Percentiles rank a stretch among this genome's conserved stretches.
These are phyloP conservation scores for Punica granatum DNA, from an alignment of 345 rosid genomes.

Conservation along the genomic window DNA sequence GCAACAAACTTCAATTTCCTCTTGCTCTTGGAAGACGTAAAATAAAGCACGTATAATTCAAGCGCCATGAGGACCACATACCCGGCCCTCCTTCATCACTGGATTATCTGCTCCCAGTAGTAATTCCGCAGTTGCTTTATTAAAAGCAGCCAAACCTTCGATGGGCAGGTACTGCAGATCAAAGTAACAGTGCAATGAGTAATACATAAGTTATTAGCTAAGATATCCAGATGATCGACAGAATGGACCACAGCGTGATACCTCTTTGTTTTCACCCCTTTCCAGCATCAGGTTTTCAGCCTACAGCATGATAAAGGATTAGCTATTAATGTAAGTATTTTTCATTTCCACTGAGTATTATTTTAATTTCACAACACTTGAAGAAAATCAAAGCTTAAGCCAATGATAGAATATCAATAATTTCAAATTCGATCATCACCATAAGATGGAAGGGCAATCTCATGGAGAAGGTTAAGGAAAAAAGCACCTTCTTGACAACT, in stretches of 20 bases:
- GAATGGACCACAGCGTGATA: slow-evolving; percentile 21
- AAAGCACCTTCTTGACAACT: slow-evolving; percentile 83
- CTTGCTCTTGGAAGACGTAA: not conserved
- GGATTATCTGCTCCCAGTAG: slow-evolving; percentile 75
- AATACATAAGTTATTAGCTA: not conserved
- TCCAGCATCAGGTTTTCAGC: slow-evolving; percentile 88
- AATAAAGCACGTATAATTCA: slow-evolving; percentile 1
- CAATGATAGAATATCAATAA: not conserved
- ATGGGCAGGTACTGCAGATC: slow-evolving; percentile 85
- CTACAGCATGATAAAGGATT: slow-evolving; percentile 24
- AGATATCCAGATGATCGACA: not conserved
- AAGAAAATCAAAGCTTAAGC: not conserved
- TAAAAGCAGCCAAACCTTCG: slow-evolving; percentile 96
- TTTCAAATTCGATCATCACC: not conserved
- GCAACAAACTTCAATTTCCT: not conserved
- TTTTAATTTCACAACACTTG: not conserved
- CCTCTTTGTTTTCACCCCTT: slow-evolving; percentile 95
- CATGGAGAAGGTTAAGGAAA: slow-evolving; percentile 1
- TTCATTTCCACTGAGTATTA: not conserved
- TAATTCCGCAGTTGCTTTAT: slow-evolving; percentile 86
- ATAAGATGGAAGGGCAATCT: not conserved
- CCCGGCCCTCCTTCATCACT: slow-evolving; percentile 62
- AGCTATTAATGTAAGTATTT: not conserved
- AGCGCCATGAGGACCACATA: slow-evolving; percentile 26
- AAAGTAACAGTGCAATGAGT: slow-evolving; percentile 6